Base-by-base conservation (phyloP, 2,329 filamentous ascomycete species). In the Penicillium psychrosexuale region DNA sequence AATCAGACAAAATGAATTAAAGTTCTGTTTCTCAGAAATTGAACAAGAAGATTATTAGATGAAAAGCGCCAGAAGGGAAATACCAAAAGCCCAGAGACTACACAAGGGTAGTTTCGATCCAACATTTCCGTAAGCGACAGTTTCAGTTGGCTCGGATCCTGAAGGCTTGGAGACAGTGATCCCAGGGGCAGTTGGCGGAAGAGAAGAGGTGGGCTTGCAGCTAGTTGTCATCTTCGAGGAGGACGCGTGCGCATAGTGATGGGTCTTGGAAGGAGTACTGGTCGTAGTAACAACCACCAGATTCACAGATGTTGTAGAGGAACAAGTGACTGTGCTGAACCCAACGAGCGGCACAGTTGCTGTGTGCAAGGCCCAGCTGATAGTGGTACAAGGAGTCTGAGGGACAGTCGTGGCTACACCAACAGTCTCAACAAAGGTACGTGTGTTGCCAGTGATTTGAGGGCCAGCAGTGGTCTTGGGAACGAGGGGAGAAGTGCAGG, bases 401-500 rank as follows among this genome's bases (percentile, higher is more conserved):
- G 61, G 63, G 17, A 55, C 51, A 37, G 59, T 1, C 1, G 40
- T 28, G 15, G 31, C 24, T 8, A 39, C 17, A n/a, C n/a, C n/a
- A n/a, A n/a, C n/a, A 2, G 42, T 13, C 27, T 9, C 13, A 9
- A 27, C 37, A 11, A 13, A 11, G 1, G 33, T 17, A 22, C 13
- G 33, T 13, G 33, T 37, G 4, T 5, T n/a, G 9, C 5, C 5
- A 19, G 39, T 31, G 43, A 27, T 17, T 1, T 27, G 58, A 19
- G 53, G 30, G 13, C 56, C 47, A 34, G 49, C 31, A 13, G 59
- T 50, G 13, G 33, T 49, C 36, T 8, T 39, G 13, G 46, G 19
- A 15, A 31, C 66, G 60, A 77, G 79, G 76, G 82, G 71, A 54
- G 75, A 70, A 15, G 76, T 71, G 44, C 73, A 64, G 22, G 77